phyloP scores from a whole-genome alignment of 192 early-diverging fungal genomes.

The Geosiphon pyriformis region DNA sequence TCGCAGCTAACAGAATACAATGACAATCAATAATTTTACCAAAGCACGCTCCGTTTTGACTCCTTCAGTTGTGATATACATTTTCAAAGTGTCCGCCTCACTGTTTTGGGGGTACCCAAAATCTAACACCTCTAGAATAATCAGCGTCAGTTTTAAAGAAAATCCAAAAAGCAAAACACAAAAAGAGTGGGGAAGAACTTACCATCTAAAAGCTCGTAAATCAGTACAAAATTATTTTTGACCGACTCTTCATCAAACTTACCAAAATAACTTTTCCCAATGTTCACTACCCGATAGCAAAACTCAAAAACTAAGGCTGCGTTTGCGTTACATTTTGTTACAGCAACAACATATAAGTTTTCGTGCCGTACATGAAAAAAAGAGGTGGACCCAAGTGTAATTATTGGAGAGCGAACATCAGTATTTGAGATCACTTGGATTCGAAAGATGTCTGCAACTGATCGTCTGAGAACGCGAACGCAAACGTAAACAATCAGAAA shows the following conservation, averaged over 20 bases:
- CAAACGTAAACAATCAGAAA: no score
- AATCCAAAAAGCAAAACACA: no score
- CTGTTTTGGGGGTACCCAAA: conserved; percentile 87
- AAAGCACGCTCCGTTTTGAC: conserved; percentile 70
- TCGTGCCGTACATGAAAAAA: conserved; percentile 98
- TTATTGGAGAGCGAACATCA: conserved; percentile 80
- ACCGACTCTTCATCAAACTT: conserved; percentile 79
- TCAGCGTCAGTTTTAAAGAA: no score
- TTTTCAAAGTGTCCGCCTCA: conserved; percentile 75
- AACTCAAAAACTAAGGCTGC: conserved; percentile 80
- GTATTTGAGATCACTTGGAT: conserved; percentile 94
- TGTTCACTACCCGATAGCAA: conserved; percentile 65
- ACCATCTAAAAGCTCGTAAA: conserved; percentile 82
- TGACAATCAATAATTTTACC: no score
- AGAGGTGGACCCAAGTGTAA: conserved; percentile 81
- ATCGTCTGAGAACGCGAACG: conserved; percentile 75
- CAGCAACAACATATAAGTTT: conserved; percentile 87
- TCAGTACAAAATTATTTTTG: conserved; percentile 82
- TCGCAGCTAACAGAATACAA: background rate
- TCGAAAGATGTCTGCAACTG: conserved; percentile 91
- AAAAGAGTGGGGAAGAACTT: background rate
- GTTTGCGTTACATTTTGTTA: conserved; percentile 73
- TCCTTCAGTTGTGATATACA: conserved; percentile 83
- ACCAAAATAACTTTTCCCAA: conserved; percentile 74
- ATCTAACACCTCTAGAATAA: conserved; percentile 66